Percentiles rank a stretch among this genome's conserved stretches.
Conservation (phyloP, 805 yeast genomes). For the Wickerhamiella spandovensis region DNA sequence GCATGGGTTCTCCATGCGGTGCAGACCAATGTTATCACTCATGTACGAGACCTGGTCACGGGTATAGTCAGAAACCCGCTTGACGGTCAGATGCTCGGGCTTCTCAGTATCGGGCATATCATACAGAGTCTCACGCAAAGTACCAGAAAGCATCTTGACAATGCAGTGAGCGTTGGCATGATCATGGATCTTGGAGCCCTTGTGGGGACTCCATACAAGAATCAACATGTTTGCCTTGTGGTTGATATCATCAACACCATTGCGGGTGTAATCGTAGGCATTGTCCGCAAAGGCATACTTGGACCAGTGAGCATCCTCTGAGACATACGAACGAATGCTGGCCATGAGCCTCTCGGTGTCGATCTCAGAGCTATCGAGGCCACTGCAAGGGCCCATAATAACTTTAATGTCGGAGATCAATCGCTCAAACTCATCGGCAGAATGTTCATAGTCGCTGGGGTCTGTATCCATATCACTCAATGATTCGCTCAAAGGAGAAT, state of each 20-base stretch:
- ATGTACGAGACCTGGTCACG: conserved; percentile 46
- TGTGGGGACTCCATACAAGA: conserved; percentile 59
- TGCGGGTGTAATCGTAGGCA: conserved; percentile 42
- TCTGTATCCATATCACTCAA: not conserved
- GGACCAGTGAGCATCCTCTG: conserved; percentile 43
- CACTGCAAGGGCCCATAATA: conserved; percentile 27
- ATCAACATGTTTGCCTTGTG: conserved; percentile 54
- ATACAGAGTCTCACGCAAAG: conserved; percentile 42
- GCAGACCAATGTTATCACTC: conserved; percentile 52
- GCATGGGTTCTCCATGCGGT: conserved; percentile 42
- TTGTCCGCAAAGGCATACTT: conserved; percentile 42
- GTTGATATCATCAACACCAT: conserved; percentile 64
- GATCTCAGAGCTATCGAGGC: conserved; percentile 33
- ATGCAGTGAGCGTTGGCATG: conserved; percentile 69
- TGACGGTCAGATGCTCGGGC: conserved; percentile 17
- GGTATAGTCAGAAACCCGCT: conserved; percentile 18
- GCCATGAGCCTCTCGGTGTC: conserved; percentile 35
- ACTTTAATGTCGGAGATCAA: conserved; percentile 25
- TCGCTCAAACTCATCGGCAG: conserved; percentile 18
- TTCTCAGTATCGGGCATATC: conserved; percentile 31
- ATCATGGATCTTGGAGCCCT: conserved; percentile 53
- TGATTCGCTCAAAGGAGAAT: not conserved
- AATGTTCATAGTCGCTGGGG: conserved; percentile 1
- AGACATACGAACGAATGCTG: conserved; percentile 35
- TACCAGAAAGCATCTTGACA: conserved; percentile 54